Base-by-base conservation (phyloP, 2,329 filamentous ascomycete genomes). In the Curvularia sp. region DNA sequence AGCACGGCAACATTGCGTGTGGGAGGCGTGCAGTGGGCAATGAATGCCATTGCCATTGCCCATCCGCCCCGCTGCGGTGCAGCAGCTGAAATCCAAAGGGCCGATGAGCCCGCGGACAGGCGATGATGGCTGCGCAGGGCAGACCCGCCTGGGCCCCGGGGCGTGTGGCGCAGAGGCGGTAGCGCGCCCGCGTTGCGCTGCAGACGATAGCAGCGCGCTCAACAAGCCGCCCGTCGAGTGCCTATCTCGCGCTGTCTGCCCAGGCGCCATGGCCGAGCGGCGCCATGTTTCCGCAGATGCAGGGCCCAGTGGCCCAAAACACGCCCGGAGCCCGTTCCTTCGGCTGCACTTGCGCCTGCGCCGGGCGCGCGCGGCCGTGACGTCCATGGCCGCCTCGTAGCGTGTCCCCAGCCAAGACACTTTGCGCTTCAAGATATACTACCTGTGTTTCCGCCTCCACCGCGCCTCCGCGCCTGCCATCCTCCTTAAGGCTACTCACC, bases 381-480 rank as follows among this genome's bases (percentile, higher is more conserved):
- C 64, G 63, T 57, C 52, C 53, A 61, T 24, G 22, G 22, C 22
- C 22, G 22, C 22, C 22, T 24, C 22, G 22, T 24, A 24, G 22
- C 22, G 22, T 24, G 22, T 24, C 22, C 26, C 22, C 33, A 38
- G 42, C 42, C 54, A 54, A 56, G 55, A 69, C 72, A 55, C 60
- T 53, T 22, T 47, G 53, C 65, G 69, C 65, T 63, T 69, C 68
- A 71, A 56, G 24, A 59, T 54, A 55, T 39, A 53, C 60, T 57
- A 49, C 35, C 53, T 46, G 55, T 49, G 20, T 53, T 53, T 58
- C 50, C 64, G 55, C 55, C n/a, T 58, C 61, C 54, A 26, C 53
- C 55, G 60, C 65, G 52, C 13, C 49, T 10, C 48, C 38, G 55
- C 49, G 49, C 28, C 49, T 49, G 61, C 43, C 53, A 57, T 51